Base-by-base conservation (phyloP, 345 rosid species). In the Streptanthus diversifolius region DNA sequence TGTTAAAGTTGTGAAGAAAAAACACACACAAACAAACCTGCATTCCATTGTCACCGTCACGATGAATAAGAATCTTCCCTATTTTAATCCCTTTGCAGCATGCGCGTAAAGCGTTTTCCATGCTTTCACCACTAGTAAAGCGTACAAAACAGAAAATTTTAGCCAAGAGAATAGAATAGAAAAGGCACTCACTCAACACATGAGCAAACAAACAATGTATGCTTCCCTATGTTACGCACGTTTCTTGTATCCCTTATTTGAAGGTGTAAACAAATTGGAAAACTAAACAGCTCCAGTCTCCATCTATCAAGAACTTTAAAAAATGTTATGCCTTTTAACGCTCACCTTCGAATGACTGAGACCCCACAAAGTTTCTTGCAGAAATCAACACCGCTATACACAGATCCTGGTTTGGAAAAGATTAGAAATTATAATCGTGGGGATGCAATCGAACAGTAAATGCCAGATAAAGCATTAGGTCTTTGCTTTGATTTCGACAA, bases 301-400 rank as follows among this genome's bases (percentile, higher is more conserved):
- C 27, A 61, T 73, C 39, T 54, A 44, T 33, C 45, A 33, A 60
- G 9, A 60, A 52, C n/a, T 51, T 30, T 36, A 40, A 52, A 52
- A 56, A 30, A 68, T 15, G 1, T 29, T 70, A 80, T 63, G 75
- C 83, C 82, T 71, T 68, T 70, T 52, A 78, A 85, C 51, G 77
- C 96, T 86, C 86, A 90, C 97, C 98, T 95, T 82, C 97, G 84
- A 75, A 92, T 82, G 63, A 95, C 87, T 68, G 99, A 95, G 66
- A 95, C 97, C 57, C 99, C 99, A 73, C 99, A 95, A 56, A 95
- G 70, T 74, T 95, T 95, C 87, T 95, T 92, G 89, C 98, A 95
- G 81, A 95, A 95, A 81, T 92, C 96, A 81, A 95, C 99, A 32
- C 98, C 98, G 32, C 86, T 88, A 77, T 95, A 95, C 55, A 83